Percentiles rank a stretch among this genome's conserved stretches.
Evolutionary conservation across 805 yeast species (phyloP).

Genomic region (Metschnikowia similis): DNA sequence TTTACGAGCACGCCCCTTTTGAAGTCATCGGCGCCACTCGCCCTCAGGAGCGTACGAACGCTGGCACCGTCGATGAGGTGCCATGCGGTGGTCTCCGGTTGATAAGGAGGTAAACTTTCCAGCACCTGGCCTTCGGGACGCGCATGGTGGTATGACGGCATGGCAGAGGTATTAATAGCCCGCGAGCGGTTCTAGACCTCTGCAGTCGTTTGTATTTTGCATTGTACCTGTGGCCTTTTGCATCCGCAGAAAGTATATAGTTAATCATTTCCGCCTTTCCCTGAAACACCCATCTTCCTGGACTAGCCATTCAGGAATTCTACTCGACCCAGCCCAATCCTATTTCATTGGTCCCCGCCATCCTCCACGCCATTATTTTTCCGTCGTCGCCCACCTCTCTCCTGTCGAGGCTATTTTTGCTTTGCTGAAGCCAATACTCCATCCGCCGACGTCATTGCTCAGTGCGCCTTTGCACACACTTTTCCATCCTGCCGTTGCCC

Average conservation of each 20-base stretch:
- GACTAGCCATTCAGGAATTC: not conserved
- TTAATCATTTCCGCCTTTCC: not conserved
- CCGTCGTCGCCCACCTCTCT: too few relatives aligned
- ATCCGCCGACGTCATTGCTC: not conserved
- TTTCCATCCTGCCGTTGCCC: not conserved
- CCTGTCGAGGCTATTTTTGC: too few relatives aligned
- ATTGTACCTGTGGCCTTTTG: not conserved
- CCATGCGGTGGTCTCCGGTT: not conserved
- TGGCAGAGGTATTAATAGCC: slow-evolving; percentile 3
- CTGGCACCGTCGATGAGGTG: not conserved
- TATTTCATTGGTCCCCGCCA: too few relatives aligned
- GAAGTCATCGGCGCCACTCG: not conserved
- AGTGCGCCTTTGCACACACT: not conserved
- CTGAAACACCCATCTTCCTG: not conserved
- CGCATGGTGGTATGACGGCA: slow-evolving; percentile 3
- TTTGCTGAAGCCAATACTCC: too few relatives aligned
- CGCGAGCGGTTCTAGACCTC: slow-evolving; percentile 3
- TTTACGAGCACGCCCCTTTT: too few relatives aligned
- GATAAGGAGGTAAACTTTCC: not conserved
- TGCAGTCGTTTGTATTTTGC: not conserved
- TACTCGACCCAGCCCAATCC: not conserved
- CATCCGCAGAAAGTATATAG: slow-evolving; percentile 3
- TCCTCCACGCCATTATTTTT: too few relatives aligned
- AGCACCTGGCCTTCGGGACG: not conserved
- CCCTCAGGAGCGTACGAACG: too few relatives aligned